Conservation (phyloP, 495 filamentous ascomycete species). For the Sporormia fimetaria region DNA sequence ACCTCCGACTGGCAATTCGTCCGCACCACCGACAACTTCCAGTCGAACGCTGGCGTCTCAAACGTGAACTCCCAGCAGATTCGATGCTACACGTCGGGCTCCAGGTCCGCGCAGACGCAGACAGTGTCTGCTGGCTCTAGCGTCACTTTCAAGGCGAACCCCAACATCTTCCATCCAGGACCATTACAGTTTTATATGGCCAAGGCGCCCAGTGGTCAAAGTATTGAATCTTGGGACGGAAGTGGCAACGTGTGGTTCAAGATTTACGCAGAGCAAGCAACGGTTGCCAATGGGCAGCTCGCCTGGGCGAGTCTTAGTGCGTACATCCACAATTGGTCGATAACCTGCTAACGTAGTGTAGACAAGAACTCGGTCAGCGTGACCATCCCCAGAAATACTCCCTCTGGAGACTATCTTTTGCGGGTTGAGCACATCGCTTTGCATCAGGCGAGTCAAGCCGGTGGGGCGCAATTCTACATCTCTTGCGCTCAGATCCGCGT, state of each 20-base stretch:
- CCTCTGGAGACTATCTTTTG: conserved; percentile 27
- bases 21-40: conserved; percentile 41
- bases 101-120: conserved; percentile 30
- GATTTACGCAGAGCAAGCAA: conserved; percentile 30
- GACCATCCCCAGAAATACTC: conserved; percentile 36
- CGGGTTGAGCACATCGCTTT: conserved; percentile 33
- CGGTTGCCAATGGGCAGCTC: conserved; percentile 35
- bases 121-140: conserved; percentile 37
- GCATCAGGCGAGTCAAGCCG: conserved; percentile 31
- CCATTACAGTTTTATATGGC: conserved; percentile 45
- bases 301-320: conserved; percentile 29
- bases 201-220: conserved; percentile 38
- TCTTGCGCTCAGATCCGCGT: conserved; percentile 51
- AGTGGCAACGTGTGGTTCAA: conserved; percentile 43
- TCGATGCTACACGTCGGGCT: conserved; percentile 39
- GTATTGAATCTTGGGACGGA: conserved; percentile 39
- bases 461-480: conserved; percentile 44
- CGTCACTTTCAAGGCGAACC: conserved; percentile 37
- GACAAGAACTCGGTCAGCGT: conserved; percentile 31
- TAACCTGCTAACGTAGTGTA: conserved; percentile 29
- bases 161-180: conserved; percentile 41
- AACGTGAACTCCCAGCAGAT: conserved; percentile 38
- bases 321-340: conserved; percentile 7
- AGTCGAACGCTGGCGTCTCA: conserved; percentile 41
- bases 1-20: conserved; percentile 39